Conservation (phyloP, 768 basidiomycete genomes). For the Lenzites betulinus region DNA sequence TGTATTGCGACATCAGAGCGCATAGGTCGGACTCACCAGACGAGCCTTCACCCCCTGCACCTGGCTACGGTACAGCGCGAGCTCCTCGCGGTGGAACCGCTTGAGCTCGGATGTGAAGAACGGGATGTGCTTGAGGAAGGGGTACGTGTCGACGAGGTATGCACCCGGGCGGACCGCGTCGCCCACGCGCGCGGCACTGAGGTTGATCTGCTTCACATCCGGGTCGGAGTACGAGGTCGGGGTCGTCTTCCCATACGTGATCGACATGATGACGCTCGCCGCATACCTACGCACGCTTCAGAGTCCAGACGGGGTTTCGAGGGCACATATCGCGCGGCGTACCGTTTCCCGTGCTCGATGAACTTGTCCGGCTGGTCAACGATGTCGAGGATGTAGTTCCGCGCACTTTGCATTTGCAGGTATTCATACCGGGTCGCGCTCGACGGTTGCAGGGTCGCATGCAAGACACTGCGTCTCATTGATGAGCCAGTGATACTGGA, state of each 20-base stretch:
- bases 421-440: slow-evolving; percentile 36
- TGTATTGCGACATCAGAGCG: too few species aligned
- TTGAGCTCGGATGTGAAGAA: slow-evolving; percentile 59
- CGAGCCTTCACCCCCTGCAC: slow-evolving; percentile 24
- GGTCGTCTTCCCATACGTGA: slow-evolving; percentile 43
- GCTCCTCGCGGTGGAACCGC: slow-evolving; percentile 50
- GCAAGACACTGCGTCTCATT: slow-evolving; percentile 31
- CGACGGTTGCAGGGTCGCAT: slow-evolving; percentile 37
- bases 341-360: slow-evolving; percentile 39
- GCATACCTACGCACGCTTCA: slow-evolving; percentile 33
- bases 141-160: slow-evolving; percentile 39
- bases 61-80: slow-evolving; percentile 35
- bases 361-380: slow-evolving; percentile 35
- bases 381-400: slow-evolving; percentile 38
- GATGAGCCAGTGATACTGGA: not conserved
- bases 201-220: slow-evolving; percentile 36
- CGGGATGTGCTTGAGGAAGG: slow-evolving; percentile 47
- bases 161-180: slow-evolving; percentile 39
- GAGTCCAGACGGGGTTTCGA: not conserved
- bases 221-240: slow-evolving; percentile 40
- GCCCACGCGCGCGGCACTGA: slow-evolving; percentile 39
- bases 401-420: slow-evolving; percentile 37
- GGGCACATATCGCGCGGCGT: not conserved
- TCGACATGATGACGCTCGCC: slow-evolving; percentile 40
- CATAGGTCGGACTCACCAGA: slow-evolving; percentile 15